Evolutionary conservation across 352 stramenopile genomes (phyloP), one percentile per base, ranked within the genome.

Genomic region (Hyaloperonospora arabidopsidis): DNA sequence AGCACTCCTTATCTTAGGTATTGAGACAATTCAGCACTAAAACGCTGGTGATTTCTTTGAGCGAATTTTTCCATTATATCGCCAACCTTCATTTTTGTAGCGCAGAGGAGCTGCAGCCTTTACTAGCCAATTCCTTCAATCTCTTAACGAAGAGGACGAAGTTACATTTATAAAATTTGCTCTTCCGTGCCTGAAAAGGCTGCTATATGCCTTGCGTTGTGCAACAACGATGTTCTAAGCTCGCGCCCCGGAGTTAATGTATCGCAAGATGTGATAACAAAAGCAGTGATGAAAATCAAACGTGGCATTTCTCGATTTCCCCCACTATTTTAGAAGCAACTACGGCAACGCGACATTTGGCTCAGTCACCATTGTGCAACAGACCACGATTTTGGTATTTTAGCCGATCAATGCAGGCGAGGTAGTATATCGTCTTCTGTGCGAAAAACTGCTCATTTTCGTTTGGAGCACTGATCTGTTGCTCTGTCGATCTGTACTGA

Each of bases 11-110:
- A 74, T 68, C 15, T 58, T 70, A 2, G 59, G 65, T 25, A 43
- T 83, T 35, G 74, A 89, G 55, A 68, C 46, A 47, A 59, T n/a
- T 45, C 18, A 8, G 8, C 52, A 23, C 25, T 67, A 2, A 35
- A 75, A 78, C 14, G 63, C 66, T 3, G 71, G 78, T 14, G 50
- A 67, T 6, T 70, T 93, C 14, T 88, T 93, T 32, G 65, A 88
- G 32, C 68, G 79, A 28, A 25, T 93, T 3, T 91, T 91, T 54
- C 81, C 77, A 18, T 51, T 93, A 7, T 89, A 77, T 44, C 70
- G 67, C 0, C 83, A 93, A 46, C 77, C 83, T 18, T 68, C 65
- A 14, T 64, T 69, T 47, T 46, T 81, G 2, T 71, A 89, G 36
- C 64, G 83, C n/a, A 83, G 76, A 38, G 80, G 83, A 13, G 74